phyloP scores from a whole-genome alignment of 371 early-diverging fungal species.

The Apophysomyces trapeziformis region DNA sequence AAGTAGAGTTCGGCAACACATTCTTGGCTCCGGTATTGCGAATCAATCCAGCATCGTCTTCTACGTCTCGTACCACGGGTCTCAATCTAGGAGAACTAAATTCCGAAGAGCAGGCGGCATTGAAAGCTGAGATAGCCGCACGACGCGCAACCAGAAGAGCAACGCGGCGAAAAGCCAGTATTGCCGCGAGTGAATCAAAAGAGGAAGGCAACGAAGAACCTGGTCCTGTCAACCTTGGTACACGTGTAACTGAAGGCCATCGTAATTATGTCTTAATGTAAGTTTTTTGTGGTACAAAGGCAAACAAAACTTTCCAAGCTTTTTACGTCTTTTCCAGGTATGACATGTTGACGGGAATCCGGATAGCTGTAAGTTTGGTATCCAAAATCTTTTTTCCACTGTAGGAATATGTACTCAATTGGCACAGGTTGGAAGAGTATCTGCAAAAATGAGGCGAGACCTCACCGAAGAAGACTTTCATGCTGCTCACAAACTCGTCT shows the following conservation, averaged over 20 bases:
- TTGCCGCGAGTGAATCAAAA: slow-evolving; percentile 35
- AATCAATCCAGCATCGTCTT: not conserved
- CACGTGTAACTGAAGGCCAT: slow-evolving; percentile 69
- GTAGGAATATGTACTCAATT: not conserved
- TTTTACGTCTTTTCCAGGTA: slow-evolving; percentile 35
- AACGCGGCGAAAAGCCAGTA: slow-evolving; percentile 16
- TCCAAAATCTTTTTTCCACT: not conserved
- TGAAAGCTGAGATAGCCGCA: slow-evolving; percentile 19
- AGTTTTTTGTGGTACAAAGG: not conserved
- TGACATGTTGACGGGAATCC: slow-evolving; percentile 95
- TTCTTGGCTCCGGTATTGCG: too few relatives aligned
- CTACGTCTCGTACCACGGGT: not conserved
- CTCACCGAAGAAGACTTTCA: slow-evolving; percentile 78
- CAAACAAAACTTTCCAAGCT: not conserved
- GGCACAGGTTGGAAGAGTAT: slow-evolving; percentile 64
- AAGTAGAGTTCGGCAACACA: not conserved
- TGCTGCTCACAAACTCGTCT: slow-evolving; percentile 90
- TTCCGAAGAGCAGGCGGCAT: slow-evolving; percentile 17
- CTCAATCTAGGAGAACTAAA: slow-evolving; percentile 16
- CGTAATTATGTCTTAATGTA: slow-evolving; percentile 88
- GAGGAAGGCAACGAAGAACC: slow-evolving; percentile 52
- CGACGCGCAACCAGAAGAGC: slow-evolving; percentile 18
- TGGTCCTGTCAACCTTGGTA: slow-evolving; percentile 62
- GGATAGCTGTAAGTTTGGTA: slow-evolving; percentile 74
- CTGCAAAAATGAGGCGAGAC: slow-evolving; percentile 75